A percentile compares a stretch with the other conserved stretches of the same genome.
Conservation (phyloP, 1,284 basidiomycete genomes). For the Mycosarcoma maydis region DNA sequence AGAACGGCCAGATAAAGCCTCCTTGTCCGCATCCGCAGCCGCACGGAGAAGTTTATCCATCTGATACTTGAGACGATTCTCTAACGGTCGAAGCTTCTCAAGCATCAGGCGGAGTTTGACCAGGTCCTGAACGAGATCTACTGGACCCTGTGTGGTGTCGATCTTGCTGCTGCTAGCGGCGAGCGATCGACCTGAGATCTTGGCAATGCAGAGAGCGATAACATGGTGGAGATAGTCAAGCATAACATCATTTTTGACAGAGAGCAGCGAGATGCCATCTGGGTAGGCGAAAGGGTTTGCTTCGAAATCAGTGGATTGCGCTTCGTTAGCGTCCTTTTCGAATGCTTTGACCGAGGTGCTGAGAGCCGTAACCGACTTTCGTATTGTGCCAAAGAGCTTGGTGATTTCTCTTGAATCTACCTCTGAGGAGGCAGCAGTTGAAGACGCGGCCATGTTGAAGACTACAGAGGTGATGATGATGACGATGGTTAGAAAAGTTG, state of each 20-base stretch:
- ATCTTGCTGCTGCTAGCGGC: conserved; percentile 4
- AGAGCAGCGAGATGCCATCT: conserved; percentile 87
- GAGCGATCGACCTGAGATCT: conserved; percentile 51
- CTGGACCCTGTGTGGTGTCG: conserved; percentile 4
- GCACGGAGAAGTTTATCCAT: conserved; percentile 78
- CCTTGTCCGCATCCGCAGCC: conserved; percentile 48
- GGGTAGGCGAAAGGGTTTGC: conserved; percentile 45
- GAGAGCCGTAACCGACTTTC: conserved; percentile 33
- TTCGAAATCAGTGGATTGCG: conserved; percentile 10
- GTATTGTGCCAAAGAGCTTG: conserved; percentile 21
- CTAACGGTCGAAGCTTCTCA: conserved; percentile 73
- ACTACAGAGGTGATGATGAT: background rate
- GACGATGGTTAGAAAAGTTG: background rate
- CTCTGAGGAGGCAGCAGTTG: background rate
- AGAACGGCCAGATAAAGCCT: conserved; percentile 27
- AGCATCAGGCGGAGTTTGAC: conserved; percentile 57
- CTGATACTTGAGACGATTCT: conserved; percentile 89
- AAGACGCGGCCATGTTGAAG: conserved; percentile 11
- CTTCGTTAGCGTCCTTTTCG: conserved; percentile 22
- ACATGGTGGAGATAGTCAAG: conserved; percentile 89
- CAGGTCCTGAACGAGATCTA: conserved; percentile 50
- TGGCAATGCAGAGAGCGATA: conserved; percentile 70
- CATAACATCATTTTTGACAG: conserved; percentile 85
- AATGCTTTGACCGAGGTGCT: conserved; percentile 30
- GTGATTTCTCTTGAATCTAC: conserved; percentile 22